Evolutionary conservation across 2,329 filamentous ascomycete species (phyloP), one percentile per base, ranked within the genome.

Genomic region (Xylaria sp.): DNA sequence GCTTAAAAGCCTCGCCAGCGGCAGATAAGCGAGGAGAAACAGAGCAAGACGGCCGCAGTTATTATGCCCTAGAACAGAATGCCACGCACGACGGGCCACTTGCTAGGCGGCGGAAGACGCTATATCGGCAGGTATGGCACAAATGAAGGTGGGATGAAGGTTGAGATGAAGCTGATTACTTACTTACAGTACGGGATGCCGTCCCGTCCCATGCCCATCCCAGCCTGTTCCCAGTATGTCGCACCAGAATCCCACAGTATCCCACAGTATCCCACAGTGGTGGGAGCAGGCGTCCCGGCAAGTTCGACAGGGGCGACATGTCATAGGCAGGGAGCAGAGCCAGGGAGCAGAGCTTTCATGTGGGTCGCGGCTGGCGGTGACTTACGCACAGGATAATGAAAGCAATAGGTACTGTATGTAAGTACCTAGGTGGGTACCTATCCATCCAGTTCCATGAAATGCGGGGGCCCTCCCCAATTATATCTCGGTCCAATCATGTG

Each of bases 131-230:
- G 45, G 30, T 34, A 39, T 45, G 46, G 60, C 45, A 43, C 20
- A 43, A 61, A 41, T 43, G 57, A 65, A 55, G 28, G 64, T 66
- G 64, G 59, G 64, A 65, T 65, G 63, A 30, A 23, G 41, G 52
- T 55, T 53, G 59, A 58, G 36, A 10, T 58, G 43, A 63, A 58
- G 59, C 63, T 23, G 59, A 15, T n/a, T 39, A 23, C n/a, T n/a
- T n/a, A n/a, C n/a, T n/a, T n/a, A n/a, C n/a, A n/a, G n/a, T n/a
- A n/a, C 36, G 34, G 53, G 1, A 58, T 45, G 32, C 55, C 15
- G 34, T 58, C 36, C 55, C 39, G 25, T 58, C 55, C 34, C 55
- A 57, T 41, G n/a, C n/a, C n/a, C 30, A 56, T 39, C 36, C 53
- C 15, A 57, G 36, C 20, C n/a, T 39, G 52, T 36, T 36, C 34